These are phyloP conservation scores for Exophiala sp. DNA, from an alignment of 2,329 filamentous ascomycete genomes.

Conservation along the genomic window DNA sequence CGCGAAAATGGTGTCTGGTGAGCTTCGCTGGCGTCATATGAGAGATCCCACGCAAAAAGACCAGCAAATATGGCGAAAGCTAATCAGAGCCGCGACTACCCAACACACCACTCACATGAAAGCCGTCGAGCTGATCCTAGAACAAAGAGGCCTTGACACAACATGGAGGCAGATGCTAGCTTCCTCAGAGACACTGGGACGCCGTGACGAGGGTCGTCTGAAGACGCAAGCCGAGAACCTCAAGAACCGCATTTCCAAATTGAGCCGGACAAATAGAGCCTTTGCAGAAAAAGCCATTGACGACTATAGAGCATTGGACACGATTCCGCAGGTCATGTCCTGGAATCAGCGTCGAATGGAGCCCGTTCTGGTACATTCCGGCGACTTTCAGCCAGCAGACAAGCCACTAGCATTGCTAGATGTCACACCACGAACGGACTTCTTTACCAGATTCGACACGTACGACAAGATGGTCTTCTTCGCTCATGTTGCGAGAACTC, in stretches of 20 bases:
- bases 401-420: constrained; percentile 36
- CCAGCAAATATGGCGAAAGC: constrained; percentile 7
- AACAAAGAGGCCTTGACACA: constrained; percentile 13
- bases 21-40: background rate
- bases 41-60: constrained; percentile 9
- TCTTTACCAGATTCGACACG: constrained; percentile 49
- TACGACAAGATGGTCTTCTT: constrained; percentile 25
- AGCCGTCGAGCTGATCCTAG: constrained; percentile 15
- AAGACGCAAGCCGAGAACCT: constrained; percentile 4
- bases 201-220: constrained; percentile 1
- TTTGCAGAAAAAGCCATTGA: constrained; percentile 26
- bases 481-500: constrained; percentile 15
- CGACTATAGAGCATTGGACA: constrained; percentile 23
- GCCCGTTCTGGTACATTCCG: constrained; percentile 20
- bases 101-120: constrained; percentile 14
- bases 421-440: constrained; percentile 56
- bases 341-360: constrained; percentile 25
- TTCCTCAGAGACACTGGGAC: background rate
- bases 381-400: constrained; percentile 21
- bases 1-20: background rate
- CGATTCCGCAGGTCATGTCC: constrained; percentile 15
- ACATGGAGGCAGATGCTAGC: constrained; percentile 9
- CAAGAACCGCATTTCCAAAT: constrained; percentile 1
- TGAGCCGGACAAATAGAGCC: constrained; percentile 14
- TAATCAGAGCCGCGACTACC: constrained; percentile 10